Evolutionary conservation across 2,329 filamentous ascomycete genomes (phyloP), one percentile per base, ranked within the genome.

Genomic region (Aspergillus ruber): DNA sequence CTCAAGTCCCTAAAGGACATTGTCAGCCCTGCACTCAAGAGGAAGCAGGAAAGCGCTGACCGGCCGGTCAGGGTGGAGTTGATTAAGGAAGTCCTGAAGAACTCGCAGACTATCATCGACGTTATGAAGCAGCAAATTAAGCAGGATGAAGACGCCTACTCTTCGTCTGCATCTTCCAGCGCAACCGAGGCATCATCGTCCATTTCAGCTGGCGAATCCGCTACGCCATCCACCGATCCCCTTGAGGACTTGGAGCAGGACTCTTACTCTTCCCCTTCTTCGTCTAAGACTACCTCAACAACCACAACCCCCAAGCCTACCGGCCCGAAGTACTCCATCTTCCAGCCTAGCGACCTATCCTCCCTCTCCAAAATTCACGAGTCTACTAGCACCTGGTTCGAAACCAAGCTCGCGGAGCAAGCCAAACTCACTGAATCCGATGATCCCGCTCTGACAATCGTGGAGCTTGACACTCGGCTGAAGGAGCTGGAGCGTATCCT

Each of bases 231-330:
- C 7, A 51, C 52, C 38, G 75, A 74, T 35, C 80, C 82, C 2
- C 83, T 88, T 59, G 87, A 83, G 29, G 86, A 83, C n/a, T 80
- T 93, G 1, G 90, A 95, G 53, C 88, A 93, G 44, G 85, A 88
- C 18, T 55, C 69, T 4, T 68, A 70, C 45, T 66, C 70, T 7
- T 66, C 66, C 20, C 59, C 72, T 3, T 63, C 70, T 5, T 67
- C 66, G 6, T 62, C 63, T 23, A 56, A 59, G 9, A 62, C 65
- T 15, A 59, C 66, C 6, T 63, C 66, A 17, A 56, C 63, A n/a
- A 61, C 67, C 13, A 55, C 65, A 3, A 55, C 64, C 1, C 58
- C 68, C 27, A 63, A 62, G 38, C 63, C 66, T 23, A 66, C 70
- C 32, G 64, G 80, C 0, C 78, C 81, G 15, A 70, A 79, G 20